phyloP scores from a whole-genome alignment of 2,329 filamentous ascomycete species.

The Eutypella sp. region DNA sequence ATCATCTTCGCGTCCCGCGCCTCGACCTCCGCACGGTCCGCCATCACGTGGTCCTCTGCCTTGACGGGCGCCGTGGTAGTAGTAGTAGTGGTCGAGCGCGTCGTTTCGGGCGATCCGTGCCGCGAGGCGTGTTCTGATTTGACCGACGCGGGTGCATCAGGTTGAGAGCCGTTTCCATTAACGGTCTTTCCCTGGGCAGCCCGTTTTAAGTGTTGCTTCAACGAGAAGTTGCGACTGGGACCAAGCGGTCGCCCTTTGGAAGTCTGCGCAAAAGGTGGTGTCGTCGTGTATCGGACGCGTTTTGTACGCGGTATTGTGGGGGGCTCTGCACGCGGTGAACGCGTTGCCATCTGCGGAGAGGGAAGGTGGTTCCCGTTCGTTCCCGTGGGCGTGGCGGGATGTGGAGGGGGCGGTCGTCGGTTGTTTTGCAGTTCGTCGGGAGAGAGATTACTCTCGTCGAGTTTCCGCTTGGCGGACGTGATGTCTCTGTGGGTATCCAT shows the following conservation, averaged over 20 bases:
- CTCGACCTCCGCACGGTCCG: conserved; percentile 3
- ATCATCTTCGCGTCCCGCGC: conserved; percentile 14
- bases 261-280: conserved; percentile 47
- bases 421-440: conserved; percentile 48
- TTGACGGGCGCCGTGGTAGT: conserved; percentile 15
- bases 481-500: conserved; percentile 31
- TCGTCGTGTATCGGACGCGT: conserved; percentile 30
- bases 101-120: conserved; percentile 43
- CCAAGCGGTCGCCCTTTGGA: conserved; percentile 28
- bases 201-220: conserved; percentile 28
- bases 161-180: conserved; percentile 18
- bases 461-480: conserved; percentile 43
- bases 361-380: conserved; percentile 36
- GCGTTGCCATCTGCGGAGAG: conserved; percentile 16
- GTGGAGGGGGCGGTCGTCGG: conserved; percentile 42
- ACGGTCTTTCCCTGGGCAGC: conserved; percentile 6
- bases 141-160: conserved; percentile 12
- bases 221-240: conserved; percentile 40
- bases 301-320: conserved; percentile 34
- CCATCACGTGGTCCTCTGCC: conserved; percentile 13
- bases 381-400: conserved; percentile 43
- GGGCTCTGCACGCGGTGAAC: conserved; percentile 27
- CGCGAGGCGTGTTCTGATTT: conserved; percentile 34
- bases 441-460: conserved; percentile 42
- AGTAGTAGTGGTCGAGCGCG: conserved; percentile 22